phyloP scores from a whole-genome alignment of 164 flowering plant species.

The Tetrastigma voinierianum region DNA sequence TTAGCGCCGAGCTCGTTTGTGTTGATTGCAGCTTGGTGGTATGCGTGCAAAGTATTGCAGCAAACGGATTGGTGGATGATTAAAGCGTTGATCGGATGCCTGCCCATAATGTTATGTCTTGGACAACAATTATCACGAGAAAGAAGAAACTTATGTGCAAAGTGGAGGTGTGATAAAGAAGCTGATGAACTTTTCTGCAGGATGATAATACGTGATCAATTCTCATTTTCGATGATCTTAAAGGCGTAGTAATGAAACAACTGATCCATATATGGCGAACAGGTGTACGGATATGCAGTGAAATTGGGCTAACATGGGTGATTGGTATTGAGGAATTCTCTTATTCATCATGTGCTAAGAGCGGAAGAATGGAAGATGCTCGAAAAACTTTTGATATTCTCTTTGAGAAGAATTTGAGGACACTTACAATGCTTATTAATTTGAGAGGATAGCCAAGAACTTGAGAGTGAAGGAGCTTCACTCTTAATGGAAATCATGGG shows the following conservation, averaged over 20 bases:
- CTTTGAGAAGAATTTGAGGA: conserved; percentile 73
- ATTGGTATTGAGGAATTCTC: conserved; percentile 74
- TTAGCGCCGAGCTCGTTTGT: conserved; percentile 54
- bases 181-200: conserved; percentile 53
- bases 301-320: conserved; percentile 52
- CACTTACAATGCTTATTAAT: conserved; percentile 59
- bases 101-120: conserved; percentile 78
- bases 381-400: conserved; percentile 67
- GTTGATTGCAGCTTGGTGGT: conserved; percentile 69
- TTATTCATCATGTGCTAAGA: conserved; percentile 68
- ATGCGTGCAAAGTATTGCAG: conserved; percentile 71
- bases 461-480: conserved; percentile 51
- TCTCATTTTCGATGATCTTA: conserved; percentile 65
- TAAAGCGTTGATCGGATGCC: conserved; percentile 64
- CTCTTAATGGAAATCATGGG: conserved; percentile 51
- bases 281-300: conserved; percentile 52
- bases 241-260: conserved; percentile 76
- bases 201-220: conserved; percentile 65
- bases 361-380: conserved; percentile 69
- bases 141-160: conserved; percentile 67
- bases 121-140: conserved; percentile 88
- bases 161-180: conserved; percentile 49
- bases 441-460: conserved; percentile 63
- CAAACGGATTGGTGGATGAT: conserved; percentile 37
- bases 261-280: conserved; percentile 49